These are phyloP conservation scores for Bjerkandera adusta DNA, from an alignment of 1,284 basidiomycete genomes.

Conservation along the genomic window DNA sequence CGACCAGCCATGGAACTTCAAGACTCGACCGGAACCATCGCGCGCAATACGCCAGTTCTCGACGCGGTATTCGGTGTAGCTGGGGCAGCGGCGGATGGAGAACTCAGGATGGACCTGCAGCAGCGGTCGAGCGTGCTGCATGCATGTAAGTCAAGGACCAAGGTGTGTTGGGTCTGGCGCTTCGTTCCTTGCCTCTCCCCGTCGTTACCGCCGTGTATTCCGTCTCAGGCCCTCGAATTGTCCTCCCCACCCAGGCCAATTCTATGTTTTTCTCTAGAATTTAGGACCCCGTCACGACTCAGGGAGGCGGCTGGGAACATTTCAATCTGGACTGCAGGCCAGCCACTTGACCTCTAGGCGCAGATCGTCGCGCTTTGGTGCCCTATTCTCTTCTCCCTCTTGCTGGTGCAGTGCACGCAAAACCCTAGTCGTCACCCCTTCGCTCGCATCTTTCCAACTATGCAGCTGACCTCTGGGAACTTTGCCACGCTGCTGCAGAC, in stretches of 20 bases:
- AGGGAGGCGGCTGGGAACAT: too few relatives aligned
- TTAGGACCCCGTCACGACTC: too few relatives aligned
- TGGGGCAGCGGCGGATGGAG: slow-evolving; percentile 41
- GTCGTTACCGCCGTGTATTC: too few relatives aligned
- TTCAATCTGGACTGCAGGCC: too few relatives aligned
- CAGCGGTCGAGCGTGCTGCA: slow-evolving; percentile 46
- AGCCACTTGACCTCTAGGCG: background rate
- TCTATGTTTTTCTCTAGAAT: too few relatives aligned
- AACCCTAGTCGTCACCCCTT: too few relatives aligned
- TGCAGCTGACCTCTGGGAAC: slow-evolving; percentile 23
- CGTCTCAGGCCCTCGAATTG: too few relatives aligned
- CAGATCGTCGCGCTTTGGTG: background rate
- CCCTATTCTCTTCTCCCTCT: background rate
- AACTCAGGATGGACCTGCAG: slow-evolving; percentile 52
- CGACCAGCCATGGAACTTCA: slow-evolving; percentile 29
- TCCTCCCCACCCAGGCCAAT: too few relatives aligned
- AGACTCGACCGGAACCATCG: slow-evolving; percentile 36
- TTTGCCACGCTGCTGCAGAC: slow-evolving; percentile 32
- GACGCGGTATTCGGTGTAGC: slow-evolving; percentile 50
- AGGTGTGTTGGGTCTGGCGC: background rate
- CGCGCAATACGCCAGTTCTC: slow-evolving; percentile 44
- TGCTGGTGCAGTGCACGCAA: background rate
- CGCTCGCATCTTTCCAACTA: slow-evolving; percentile 8
- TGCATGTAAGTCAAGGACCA: slow-evolving; percentile 28
- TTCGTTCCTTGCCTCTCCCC: background rate